Evolutionary conservation across 805 yeast genomes (phyloP).

Genomic region (Middelhovenomyces tepae): DNA sequence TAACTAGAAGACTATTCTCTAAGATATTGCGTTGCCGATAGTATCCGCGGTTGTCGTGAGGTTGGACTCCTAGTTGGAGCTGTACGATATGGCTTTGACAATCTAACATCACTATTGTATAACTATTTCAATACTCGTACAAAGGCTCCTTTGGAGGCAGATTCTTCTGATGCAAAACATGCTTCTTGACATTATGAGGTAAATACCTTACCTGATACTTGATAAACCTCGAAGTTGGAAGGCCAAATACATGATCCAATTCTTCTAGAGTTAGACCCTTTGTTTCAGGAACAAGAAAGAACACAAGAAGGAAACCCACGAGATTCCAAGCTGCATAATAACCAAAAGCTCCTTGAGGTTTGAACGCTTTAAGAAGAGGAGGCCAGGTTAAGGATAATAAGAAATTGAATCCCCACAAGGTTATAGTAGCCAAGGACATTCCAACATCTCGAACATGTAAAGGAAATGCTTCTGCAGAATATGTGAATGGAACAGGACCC

Average conservation of each 20-base stretch:
- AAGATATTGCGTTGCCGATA: no score
- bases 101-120: no score
- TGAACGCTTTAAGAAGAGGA: slow-evolving; percentile 52
- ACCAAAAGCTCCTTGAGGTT: slow-evolving; percentile 79
- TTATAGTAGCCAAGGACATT: slow-evolving; percentile 69
- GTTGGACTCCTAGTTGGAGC: no score
- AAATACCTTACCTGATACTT: slow-evolving; percentile 33
- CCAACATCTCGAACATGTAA: slow-evolving; percentile 72
- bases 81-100: no score
- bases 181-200: slow-evolving; percentile 15
- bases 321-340: slow-evolving; percentile 84
- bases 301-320: slow-evolving; percentile 56
- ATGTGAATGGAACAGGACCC: slow-evolving; percentile 86
- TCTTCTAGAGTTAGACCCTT: slow-evolving; percentile 67
- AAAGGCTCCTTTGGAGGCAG: slow-evolving; percentile 14
- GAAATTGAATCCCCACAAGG: slow-evolving; percentile 44
- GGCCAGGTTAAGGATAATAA: slow-evolving; percentile 75
- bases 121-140: no score
- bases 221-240: slow-evolving; percentile 46
- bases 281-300: slow-evolving; percentile 52
- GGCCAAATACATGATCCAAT: slow-evolving; percentile 62
- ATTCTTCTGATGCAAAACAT: slow-evolving; percentile 16
- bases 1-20: no score
- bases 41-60: no score
- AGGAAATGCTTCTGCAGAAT: slow-evolving; percentile 79